These are phyloP conservation scores for Aspergillus steynii DNA, from an alignment of 495 filamentous ascomycete genomes.

Conservation along the genomic window DNA sequence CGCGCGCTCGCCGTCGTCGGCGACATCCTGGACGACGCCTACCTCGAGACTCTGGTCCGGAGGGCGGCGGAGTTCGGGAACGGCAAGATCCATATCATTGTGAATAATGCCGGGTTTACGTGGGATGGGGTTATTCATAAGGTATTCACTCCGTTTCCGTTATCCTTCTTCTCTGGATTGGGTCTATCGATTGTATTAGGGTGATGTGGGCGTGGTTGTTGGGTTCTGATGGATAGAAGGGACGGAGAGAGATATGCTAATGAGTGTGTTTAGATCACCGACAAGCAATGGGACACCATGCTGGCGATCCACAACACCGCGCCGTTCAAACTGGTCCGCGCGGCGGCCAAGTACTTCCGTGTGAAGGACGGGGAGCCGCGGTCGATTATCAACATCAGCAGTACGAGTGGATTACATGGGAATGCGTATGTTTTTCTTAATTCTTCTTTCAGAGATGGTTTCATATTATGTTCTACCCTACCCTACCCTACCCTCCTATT, in stretches of 20 bases:
- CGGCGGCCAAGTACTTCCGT: conserved; percentile 80
- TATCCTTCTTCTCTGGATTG: no score
- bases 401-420: conserved; percentile 76
- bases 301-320: conserved; percentile 76
- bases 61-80: conserved; percentile 74
- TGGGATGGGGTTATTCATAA: conserved; percentile 93
- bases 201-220: not conserved
- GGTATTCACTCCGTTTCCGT: conserved; percentile 33
- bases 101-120: conserved; percentile 87
- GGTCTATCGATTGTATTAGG: no score
- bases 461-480: not conserved
- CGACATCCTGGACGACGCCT: conserved; percentile 67
- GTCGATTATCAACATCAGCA: conserved; percentile 78
- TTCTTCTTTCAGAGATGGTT: not conserved
- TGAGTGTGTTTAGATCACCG: conserved; percentile 60
- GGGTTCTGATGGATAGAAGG: not conserved
- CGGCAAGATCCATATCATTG: conserved; percentile 85
- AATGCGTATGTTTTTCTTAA: conserved; percentile 57
- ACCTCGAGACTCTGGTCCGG: conserved; percentile 68
- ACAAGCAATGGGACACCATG: conserved; percentile 90
- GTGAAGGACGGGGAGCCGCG: conserved; percentile 79
- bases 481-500: no score
- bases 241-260: not conserved
- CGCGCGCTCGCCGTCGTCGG: conserved; percentile 66
- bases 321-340: conserved; percentile 78